Evolutionary conservation across 2,329 filamentous ascomycete genomes (phyloP), one percentile per base, ranked within the genome.

Genomic region (Podosphaera fusca): DNA sequence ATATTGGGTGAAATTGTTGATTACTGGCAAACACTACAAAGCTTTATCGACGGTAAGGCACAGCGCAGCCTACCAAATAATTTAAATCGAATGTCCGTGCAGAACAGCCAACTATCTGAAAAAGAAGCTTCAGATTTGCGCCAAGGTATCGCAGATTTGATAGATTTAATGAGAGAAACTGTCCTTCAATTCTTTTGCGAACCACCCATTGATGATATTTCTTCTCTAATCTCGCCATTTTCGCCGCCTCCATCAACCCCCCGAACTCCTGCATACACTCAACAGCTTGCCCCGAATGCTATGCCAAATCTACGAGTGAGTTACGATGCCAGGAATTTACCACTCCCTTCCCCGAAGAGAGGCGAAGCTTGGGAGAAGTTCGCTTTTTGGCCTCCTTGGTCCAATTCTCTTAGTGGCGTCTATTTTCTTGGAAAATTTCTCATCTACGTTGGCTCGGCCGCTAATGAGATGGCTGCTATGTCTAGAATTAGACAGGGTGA

Each of bases 341-440:
- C 87, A 1, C 80, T 82, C 9, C 81, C 83, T 1, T 87, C 85
- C 0, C 86, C 87, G 0, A 85, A 77, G 63, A 79, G 78, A 50
- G 90, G 89, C 4, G 87, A 95, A 63, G 73, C 82, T 0, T 96
- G 88, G 87, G 92, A 96, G 66, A 84, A 90, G 71, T 80, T 92
- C 68, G 90, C 89, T 0, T 98, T 96, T 69, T 96, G 90, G 89
- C 89, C 90, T 3, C 92, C 90, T 0, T 84, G 85, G 71, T 85
- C 88, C 1, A 96, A 95, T 66, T 89, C 89, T 0, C 73, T 96
- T 31, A 94, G 88, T 58, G 90, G 86, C n/a, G 86, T 90, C 1
- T 80, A 94, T 67, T 95, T 94, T 65, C 75, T 98, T 4, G 81
- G 85, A 55, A 87, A 85, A 67, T 83, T 92, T 67, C 73, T 96